Percentiles rank a stretch among this genome's conserved stretches.
These are phyloP conservation scores for Vitis hybrid DNA, from an alignment of 177 flowering plant genomes.

Conservation along the genomic window DNA sequence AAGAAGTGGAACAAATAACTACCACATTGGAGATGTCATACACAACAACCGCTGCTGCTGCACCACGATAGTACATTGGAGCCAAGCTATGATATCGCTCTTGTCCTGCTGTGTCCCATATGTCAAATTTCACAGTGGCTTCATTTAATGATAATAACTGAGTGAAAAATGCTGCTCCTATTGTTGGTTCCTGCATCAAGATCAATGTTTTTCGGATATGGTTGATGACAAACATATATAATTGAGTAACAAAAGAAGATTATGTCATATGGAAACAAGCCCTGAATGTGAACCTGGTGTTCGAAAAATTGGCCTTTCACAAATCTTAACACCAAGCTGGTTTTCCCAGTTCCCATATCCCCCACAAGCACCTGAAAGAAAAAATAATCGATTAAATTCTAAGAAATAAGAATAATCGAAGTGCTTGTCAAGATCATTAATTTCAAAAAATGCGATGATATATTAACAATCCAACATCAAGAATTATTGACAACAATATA, in stretches of 20 bases:
- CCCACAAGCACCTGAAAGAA: conserved; percentile 53
- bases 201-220: background rate
- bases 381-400: background rate
- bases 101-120: conserved; percentile 67
- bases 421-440: background rate
- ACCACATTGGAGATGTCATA: conserved; percentile 54
- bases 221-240: background rate
- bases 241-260: background rate
- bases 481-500: background rate
- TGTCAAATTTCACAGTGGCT: conserved; percentile 57
- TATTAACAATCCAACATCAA: background rate
- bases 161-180: conserved; percentile 62
- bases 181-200: conserved; percentile 46
- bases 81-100: conserved; percentile 64
- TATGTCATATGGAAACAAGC: background rate
- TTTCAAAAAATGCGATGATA: background rate
- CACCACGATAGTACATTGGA: conserved; percentile 65
- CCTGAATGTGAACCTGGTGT: conserved; percentile 36
- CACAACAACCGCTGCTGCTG: conserved; percentile 59
- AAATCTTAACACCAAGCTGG: conserved; percentile 59
- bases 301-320: conserved; percentile 63
- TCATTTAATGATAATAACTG: conserved; percentile 42
- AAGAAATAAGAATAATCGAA: background rate
- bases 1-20: background rate
- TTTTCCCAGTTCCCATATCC: conserved; percentile 68